Base-by-base conservation (phyloP, 352 stramenopile genomes). In the Globisporangium rhizosaccharum region DNA sequence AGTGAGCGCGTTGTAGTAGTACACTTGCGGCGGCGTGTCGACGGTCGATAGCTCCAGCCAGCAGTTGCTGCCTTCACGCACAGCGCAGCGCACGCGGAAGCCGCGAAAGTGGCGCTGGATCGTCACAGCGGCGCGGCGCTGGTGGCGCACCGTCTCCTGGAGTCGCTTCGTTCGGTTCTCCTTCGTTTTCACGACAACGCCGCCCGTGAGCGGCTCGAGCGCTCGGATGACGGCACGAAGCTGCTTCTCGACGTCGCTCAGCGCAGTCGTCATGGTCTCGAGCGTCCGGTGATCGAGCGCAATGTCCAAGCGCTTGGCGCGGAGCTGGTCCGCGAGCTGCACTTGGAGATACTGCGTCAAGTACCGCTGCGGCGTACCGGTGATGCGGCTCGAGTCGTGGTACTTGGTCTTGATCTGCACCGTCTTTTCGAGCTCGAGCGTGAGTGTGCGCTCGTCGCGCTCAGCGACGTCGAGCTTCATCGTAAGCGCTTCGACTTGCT, bases 261-360 rank as follows among this genome's bases (percentile, higher is more conserved):
- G 67, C 52, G 80, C 70, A 18, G 71, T 81, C n/a, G 78, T 58
- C 17, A 93, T 48, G 6, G 67, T 58, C 56, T 96, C 85, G 1
- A 92, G 65, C 4, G 70, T 62, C 1, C 73, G 72, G 10, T 62
- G 62, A 53, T 85, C 74, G 54, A 92, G 74, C 1, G 77, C 78
- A 14, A 91, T 73, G 42, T 79, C 67, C 20, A 91, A 72, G 23
- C 83, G 79, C 52, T 88, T 87, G 12, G 78, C 80, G 25, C 81
- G 76, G 25, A 96, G 55, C 55, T 93, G 79, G 53, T 97, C 90
- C 0, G 87, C 80, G 46, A 97, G 73, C 51, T 94, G 85, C n/a
- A 95, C 84, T 66, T 95, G 84, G 12, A 98, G 64, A 56, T 96
- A 98, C 62, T 96, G 88, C n/a, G 92, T 98, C 28, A 96, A 64